phyloP scores from a whole-genome alignment of 225 moss, liverwort and hornwort species.

The Marchantia paleacea region DNA sequence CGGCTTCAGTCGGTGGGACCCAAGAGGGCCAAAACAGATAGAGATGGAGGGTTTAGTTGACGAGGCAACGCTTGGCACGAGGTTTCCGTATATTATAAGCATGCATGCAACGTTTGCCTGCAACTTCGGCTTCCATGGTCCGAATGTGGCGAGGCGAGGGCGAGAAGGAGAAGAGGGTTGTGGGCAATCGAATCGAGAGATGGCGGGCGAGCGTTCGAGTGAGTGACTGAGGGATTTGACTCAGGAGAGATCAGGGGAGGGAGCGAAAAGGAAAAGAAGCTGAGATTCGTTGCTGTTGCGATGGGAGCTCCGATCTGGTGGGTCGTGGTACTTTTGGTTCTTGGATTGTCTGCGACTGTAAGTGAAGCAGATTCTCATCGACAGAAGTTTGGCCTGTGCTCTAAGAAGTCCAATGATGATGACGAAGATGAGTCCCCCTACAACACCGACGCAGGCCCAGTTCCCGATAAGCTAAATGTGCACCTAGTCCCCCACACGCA shows the following conservation, averaged over 20 bases:
- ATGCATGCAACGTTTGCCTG: neutral
- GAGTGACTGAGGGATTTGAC: too few species aligned
- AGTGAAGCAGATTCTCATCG: neutral
- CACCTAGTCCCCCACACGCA: slow-evolving; percentile 92
- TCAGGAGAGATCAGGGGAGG: neutral
- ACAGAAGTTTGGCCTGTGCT: slow-evolving; percentile 2
- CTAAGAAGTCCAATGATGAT: slow-evolving; percentile 1
- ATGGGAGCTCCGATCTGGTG: slow-evolving; percentile 16
- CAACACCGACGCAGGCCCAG: slow-evolving; percentile 54
- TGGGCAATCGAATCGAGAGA: neutral
- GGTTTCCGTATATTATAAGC: neutral
- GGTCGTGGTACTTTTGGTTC: neutral
- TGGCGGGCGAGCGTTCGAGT: neutral
- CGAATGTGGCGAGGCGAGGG: neutral
- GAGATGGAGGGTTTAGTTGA: neutral
- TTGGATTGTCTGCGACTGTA: neutral
- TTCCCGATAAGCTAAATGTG: slow-evolving; percentile 76
- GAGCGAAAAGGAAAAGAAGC: neutral
- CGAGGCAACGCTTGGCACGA: neutral
- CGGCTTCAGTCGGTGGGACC: neutral
- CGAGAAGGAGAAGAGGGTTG: neutral
- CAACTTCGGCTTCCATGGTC: neutral
- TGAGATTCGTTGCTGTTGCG: neutral
- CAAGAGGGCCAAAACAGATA: neutral
- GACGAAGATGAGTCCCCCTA: slow-evolving; percentile 28